Evolutionary conservation across 176 grass and related monocot species (phyloP).

Genomic region (Rhipidocladum racemiflorum): DNA sequence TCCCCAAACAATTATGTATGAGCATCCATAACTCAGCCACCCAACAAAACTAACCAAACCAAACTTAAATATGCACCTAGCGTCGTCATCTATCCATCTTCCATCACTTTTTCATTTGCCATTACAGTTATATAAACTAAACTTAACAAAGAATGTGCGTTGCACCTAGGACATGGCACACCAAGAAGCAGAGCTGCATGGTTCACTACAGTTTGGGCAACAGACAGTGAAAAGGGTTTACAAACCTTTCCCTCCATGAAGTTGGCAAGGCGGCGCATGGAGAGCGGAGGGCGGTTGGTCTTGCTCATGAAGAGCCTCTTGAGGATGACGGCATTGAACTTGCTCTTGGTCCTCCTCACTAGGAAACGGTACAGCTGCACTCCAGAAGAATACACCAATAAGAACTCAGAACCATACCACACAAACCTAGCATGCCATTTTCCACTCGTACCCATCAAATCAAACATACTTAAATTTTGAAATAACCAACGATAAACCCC

Average conservation of each 20-base stretch:
- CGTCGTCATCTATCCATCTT: not conserved
- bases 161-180: not conserved
- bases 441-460: not conserved
- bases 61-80: not conserved
- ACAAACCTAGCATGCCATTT: not conserved
- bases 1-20: not conserved
- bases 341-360: slow-evolving; percentile 74
- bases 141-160: not conserved
- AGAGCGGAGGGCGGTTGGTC: slow-evolving; percentile 69
- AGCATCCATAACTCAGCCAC: not conserved
- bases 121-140: not conserved
- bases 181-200: not conserved
- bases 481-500: not conserved
- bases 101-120: not conserved
- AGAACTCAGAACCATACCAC: not conserved
- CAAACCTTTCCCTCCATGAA: slow-evolving; percentile 76
- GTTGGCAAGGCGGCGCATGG: slow-evolving; percentile 53
- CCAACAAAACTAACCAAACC: not conserved
- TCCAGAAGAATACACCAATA: not conserved
- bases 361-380: slow-evolving; percentile 74
- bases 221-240: too few relatives aligned
- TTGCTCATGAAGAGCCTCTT: slow-evolving; percentile 95
- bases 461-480: not conserved
- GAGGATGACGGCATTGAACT: slow-evolving; percentile 73
- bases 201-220: not conserved